Evolutionary conservation across 129 eudicot species (phyloP).

Genomic region (Escallonia rubra): DNA sequence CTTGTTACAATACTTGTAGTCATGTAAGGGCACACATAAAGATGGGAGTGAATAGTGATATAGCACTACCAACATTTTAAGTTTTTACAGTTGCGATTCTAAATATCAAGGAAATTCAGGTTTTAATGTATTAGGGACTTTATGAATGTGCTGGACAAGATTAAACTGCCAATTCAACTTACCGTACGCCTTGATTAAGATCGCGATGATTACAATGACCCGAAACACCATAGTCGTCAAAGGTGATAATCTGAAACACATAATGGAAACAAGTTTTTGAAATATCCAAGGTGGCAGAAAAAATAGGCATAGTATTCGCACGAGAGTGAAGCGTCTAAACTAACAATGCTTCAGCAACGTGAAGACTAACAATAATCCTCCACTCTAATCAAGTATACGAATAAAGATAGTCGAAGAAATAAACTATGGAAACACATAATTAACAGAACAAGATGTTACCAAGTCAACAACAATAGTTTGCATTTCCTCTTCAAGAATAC

Average conservation of each 20-base stretch:
- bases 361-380: too few relatives aligned
- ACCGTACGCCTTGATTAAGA: slow-evolving; percentile 73
- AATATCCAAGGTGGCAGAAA: background rate
- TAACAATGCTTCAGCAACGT: background rate
- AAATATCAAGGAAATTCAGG: too few relatives aligned
- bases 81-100: too few relatives aligned
- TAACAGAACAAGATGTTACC: slow-evolving; percentile 32
- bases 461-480: slow-evolving; percentile 45
- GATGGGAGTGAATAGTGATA: background rate
- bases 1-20: background rate
- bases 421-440: slow-evolving; percentile 1
- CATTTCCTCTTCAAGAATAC: slow-evolving; percentile 42
- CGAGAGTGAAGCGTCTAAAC: background rate
- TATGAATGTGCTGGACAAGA: background rate
- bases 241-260: slow-evolving; percentile 63
- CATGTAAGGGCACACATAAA: background rate
- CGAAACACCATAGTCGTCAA: slow-evolving; percentile 83
- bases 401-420: background rate
- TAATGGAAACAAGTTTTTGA: slow-evolving; percentile 8
- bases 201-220: slow-evolving; percentile 95
- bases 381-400: background rate
- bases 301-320: background rate
- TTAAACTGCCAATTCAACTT: slow-evolving; percentile 16
- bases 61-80: too few relatives aligned
- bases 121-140: too few relatives aligned